Conservation (phyloP, 1,284 basidiomycete genomes). For the Wolfiporia cocos region DNA sequence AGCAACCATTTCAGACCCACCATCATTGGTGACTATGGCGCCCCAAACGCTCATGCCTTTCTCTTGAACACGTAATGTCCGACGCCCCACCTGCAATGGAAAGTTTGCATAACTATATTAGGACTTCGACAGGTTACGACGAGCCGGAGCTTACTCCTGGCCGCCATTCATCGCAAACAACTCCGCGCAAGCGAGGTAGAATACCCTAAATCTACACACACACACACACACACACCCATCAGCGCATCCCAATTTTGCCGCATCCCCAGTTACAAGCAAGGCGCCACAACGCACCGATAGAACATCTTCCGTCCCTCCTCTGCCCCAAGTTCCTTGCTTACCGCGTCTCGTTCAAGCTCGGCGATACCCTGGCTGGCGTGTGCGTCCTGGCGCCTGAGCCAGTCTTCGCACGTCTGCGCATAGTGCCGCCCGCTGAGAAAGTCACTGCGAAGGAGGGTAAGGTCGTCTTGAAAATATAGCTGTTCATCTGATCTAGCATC, state of each 20-base stretch:
- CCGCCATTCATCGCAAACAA: constrained; percentile 65
- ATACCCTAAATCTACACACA: constrained; percentile 52
- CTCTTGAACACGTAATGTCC: constrained; percentile 45
- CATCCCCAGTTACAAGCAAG: no score
- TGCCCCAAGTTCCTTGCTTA: constrained; percentile 36
- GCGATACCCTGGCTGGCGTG: constrained; percentile 39
- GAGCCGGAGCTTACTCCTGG: constrained; percentile 45
- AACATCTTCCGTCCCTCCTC: constrained; percentile 59
- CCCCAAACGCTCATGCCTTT: no score
- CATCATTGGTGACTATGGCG: no score
- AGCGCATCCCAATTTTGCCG: background rate
- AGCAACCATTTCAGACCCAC: no score
- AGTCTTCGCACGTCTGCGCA: constrained; percentile 62
- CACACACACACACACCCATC: background rate
- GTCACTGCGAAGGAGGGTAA: constrained; percentile 55
- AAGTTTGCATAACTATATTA: background rate
- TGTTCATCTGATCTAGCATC: constrained; percentile 14
- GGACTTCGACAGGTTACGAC: background rate
- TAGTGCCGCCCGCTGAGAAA: constrained; percentile 68
- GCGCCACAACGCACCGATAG: constrained; percentile 33
- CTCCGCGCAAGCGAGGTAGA: constrained; percentile 74
- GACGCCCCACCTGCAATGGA: constrained; percentile 39
- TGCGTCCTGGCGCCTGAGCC: constrained; percentile 60
- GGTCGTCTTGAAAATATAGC: constrained; percentile 67
- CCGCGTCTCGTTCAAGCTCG: constrained; percentile 45